Conservation (phyloP, 257 asterid genomes). For the Misopates orontium region DNA sequence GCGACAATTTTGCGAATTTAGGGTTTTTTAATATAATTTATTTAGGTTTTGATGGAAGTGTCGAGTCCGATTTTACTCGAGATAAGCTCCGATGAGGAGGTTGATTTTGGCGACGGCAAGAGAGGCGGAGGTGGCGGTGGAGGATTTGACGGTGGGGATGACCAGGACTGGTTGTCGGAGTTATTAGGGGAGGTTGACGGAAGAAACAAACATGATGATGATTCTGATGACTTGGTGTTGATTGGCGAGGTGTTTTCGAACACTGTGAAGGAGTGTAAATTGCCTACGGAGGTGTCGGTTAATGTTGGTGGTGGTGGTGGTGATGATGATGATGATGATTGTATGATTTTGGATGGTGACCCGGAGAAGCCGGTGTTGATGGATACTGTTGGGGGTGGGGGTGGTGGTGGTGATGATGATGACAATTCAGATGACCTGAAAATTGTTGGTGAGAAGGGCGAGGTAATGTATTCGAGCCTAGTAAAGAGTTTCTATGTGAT, state of each 20-base stretch:
- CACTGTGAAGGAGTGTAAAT: conserved; percentile 25
- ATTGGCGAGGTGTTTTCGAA: conserved; percentile 43
- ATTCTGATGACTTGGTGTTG: conserved; percentile 58
- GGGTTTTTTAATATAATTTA: no score
- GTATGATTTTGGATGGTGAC: conserved; percentile 74
- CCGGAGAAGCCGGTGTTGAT: conserved; percentile 50
- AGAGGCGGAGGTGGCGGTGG: conserved; percentile 29
- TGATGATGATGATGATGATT: conserved; percentile 62
- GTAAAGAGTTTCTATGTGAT: background rate
- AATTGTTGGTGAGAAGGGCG: conserved; percentile 80
- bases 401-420: conserved; percentile 33
- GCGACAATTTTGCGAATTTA: no score
- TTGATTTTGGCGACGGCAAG: conserved; percentile 33
- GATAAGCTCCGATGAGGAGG: conserved; percentile 81
- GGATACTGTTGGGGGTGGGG: conserved; percentile 26
- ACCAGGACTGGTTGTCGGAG: conserved; percentile 58
- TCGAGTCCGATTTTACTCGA: conserved; percentile 42
- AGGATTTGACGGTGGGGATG: conserved; percentile 41
- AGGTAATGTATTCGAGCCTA: conserved; percentile 43
- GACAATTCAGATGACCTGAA: conserved; percentile 66
- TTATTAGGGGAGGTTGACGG: conserved; percentile 46
- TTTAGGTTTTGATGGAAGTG: conserved; percentile 43
- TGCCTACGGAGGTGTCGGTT: background rate
- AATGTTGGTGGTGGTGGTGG: conserved; percentile 8
- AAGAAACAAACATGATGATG: conserved; percentile 32